Evolutionary conservation across 1,284 basidiomycete genomes (phyloP).

Genomic region (Cystobasidiaceae sp.): DNA sequence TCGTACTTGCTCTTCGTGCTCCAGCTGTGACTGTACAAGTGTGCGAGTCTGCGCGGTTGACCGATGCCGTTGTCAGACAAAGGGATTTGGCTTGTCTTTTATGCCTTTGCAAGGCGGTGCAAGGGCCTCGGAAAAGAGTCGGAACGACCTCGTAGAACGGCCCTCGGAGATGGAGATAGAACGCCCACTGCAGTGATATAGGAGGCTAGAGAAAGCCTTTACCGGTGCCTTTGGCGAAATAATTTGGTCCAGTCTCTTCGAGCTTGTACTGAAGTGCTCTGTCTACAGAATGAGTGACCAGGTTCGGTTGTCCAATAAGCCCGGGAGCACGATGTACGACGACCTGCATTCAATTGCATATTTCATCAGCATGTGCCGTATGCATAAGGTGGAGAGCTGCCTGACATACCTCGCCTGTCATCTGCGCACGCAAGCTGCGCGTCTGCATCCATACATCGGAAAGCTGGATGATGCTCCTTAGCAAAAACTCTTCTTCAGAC

Average conservation of each 20-base stretch:
- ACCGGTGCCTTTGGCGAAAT: conserved; percentile 32
- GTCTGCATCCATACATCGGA: conserved; percentile 34
- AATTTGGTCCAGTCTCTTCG: conserved; percentile 32
- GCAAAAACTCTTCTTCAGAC: conserved; percentile 32
- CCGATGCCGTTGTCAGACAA: too few species aligned
- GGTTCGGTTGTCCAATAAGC: conserved; percentile 5
- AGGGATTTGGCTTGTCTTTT: too few species aligned
- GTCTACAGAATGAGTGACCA: conserved; percentile 1
- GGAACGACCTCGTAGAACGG: too few species aligned
- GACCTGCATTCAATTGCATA: conserved; percentile 17
- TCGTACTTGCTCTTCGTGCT: too few species aligned
- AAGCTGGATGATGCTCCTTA: conserved; percentile 27
- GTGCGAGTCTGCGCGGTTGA: too few species aligned
- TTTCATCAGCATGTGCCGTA: background rate
- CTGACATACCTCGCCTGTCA: conserved; percentile 34
- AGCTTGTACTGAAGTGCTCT: conserved; percentile 34
- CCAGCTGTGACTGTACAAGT: too few species aligned
- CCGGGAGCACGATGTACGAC: conserved; percentile 34
- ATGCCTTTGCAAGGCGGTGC: too few species aligned
- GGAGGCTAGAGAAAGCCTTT: conserved; percentile 21
- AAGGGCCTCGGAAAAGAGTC: too few species aligned
- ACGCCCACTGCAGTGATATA: too few species aligned
- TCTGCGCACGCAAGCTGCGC: conserved; percentile 25
- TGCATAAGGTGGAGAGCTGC: background rate
- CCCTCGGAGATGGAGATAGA: too few species aligned